Percentiles rank a stretch among this genome's conserved stretches.
Evolutionary conservation across 2,329 filamentous ascomycete genomes (phyloP).

Genomic region (Domatiomyces catenatus): DNA sequence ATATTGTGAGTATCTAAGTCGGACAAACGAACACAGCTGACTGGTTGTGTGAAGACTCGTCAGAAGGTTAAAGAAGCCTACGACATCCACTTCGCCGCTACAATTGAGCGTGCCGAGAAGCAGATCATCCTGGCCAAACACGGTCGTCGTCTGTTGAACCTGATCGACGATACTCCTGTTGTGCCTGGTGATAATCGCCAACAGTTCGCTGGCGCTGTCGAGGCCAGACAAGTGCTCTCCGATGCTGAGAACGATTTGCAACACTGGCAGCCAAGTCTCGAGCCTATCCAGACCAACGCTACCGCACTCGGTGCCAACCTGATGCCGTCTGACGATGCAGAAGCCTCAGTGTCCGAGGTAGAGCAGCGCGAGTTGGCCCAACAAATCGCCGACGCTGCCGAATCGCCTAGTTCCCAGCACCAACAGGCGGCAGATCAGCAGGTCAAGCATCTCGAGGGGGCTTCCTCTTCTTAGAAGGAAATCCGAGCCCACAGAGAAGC

Average conservation of each 20-base stretch:
- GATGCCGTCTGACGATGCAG: conserved; percentile 19
- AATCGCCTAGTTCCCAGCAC: conserved; percentile 1
- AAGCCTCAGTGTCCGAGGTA: conserved; percentile 1
- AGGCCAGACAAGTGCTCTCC: conserved; percentile 73
- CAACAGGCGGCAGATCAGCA: conserved; percentile 8
- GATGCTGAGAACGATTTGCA: conserved; percentile 82
- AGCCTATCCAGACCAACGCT: conserved; percentile 38
- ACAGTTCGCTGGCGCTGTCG: conserved; percentile 49
- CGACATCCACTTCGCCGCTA: conserved; percentile 70
- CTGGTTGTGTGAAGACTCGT: conserved; percentile 49
- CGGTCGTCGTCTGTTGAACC: conserved; percentile 65
- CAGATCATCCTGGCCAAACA: conserved; percentile 88
- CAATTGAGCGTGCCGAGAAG: conserved; percentile 93
- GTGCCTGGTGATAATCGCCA: conserved; percentile 66
- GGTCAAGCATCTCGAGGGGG: conserved; percentile 13
- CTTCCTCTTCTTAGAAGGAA: conserved; percentile 14
- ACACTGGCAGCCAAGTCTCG: conserved; percentile 48
- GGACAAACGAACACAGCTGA: neutral
- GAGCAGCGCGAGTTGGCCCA: conserved; percentile 7
- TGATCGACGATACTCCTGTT: conserved; percentile 79
- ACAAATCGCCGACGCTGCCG: conserved; percentile 3
- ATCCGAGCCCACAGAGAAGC: neutral
- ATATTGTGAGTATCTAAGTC: conserved; percentile 50
- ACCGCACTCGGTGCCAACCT: conserved; percentile 31
- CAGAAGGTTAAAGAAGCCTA: conserved; percentile 95